phyloP scores from a whole-genome alignment of 169 alveolate genomes.

The Amoebophrya sp. region DNA sequence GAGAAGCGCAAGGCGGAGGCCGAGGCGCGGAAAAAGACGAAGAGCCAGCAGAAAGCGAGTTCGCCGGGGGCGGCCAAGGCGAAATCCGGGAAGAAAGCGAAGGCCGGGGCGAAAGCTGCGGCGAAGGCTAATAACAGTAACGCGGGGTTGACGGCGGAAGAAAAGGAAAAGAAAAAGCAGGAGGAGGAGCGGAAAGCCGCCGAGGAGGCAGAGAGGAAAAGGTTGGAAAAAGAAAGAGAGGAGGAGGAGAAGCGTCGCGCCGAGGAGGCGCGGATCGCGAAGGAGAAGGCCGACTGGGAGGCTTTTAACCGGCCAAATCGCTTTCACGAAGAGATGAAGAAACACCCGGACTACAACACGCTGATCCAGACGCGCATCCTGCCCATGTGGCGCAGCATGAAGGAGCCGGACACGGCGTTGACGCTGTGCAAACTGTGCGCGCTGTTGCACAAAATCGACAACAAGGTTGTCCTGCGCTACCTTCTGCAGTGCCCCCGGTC shows the following conservation, averaged over 20 bases:
- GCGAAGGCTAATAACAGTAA: too few species aligned
- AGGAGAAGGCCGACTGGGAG: background rate
- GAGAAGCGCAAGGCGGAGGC: background rate
- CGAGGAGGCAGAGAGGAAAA: background rate
- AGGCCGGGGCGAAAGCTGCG: background rate
- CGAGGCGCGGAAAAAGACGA: background rate
- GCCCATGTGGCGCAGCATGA: background rate
- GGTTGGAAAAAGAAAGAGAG: background rate
- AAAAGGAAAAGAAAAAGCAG: background rate
- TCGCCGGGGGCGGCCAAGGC: background rate
- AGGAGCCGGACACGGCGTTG: constrained; percentile 5
- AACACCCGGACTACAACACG: background rate
- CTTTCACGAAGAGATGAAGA: background rate
- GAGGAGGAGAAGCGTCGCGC: background rate
- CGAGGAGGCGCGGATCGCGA: background rate
- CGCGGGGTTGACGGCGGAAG: background rate
- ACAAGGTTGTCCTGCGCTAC: background rate
- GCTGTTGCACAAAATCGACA: background rate
- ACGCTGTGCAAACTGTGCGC: background rate
- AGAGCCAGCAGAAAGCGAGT: background rate
- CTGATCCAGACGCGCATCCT: background rate
- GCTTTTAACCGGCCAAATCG: constrained; percentile 3
- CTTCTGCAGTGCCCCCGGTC: background rate
- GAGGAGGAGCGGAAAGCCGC: background rate
- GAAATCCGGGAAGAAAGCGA: background rate